Percentiles rank a stretch among this genome's conserved stretches.
Conservation (phyloP, 495 filamentous ascomycete species). For the Podospora bellae-mahoneyi region DNA sequence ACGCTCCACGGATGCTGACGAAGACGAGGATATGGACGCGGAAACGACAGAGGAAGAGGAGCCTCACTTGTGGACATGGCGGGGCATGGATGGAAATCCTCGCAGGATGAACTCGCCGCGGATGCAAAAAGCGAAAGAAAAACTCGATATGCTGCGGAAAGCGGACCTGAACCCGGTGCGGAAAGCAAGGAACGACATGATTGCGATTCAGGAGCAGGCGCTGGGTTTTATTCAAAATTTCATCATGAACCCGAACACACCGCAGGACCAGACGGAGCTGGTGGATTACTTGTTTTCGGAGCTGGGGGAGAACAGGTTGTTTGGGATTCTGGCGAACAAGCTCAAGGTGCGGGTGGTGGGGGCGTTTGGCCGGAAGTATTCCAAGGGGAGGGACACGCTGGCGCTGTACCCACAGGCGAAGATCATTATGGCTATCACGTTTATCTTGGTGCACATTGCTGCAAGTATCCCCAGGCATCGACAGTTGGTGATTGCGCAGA, state of each 20-base stretch:
- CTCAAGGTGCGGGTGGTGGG: conserved; percentile 56
- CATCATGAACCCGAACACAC: conserved; percentile 48
- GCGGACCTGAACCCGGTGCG: conserved; percentile 53
- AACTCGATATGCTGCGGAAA: conserved; percentile 52
- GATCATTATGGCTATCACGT: conserved; percentile 70
- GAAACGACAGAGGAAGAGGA: conserved; percentile 31
- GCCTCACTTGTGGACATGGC: conserved; percentile 23
- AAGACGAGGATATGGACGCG: conserved; percentile 65
- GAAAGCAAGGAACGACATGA: conserved; percentile 70
- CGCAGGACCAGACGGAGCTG: conserved; percentile 56
- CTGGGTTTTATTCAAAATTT: conserved; percentile 86
- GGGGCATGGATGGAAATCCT: background rate
- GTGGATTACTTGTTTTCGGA: conserved; percentile 76
- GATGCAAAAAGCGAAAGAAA: conserved; percentile 46
- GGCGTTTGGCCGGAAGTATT: conserved; percentile 36
- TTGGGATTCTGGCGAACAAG: conserved; percentile 72
- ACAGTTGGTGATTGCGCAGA: conserved; percentile 56
- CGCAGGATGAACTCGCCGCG: conserved; percentile 22
- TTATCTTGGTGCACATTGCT: conserved; percentile 79
- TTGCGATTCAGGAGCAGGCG: conserved; percentile 84
- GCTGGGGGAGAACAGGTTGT: conserved; percentile 71
- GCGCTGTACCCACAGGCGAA: conserved; percentile 60
- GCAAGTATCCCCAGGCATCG: conserved; percentile 74
- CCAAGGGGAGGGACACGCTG: conserved; percentile 33
- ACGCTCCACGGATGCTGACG: conserved; percentile 36